A percentile compares a stretch with the other conserved stretches of the same genome.
These are phyloP conservation scores for Diatrype stigma DNA, from an alignment of 2,329 filamentous ascomycete genomes.

Conservation along the genomic window DNA sequence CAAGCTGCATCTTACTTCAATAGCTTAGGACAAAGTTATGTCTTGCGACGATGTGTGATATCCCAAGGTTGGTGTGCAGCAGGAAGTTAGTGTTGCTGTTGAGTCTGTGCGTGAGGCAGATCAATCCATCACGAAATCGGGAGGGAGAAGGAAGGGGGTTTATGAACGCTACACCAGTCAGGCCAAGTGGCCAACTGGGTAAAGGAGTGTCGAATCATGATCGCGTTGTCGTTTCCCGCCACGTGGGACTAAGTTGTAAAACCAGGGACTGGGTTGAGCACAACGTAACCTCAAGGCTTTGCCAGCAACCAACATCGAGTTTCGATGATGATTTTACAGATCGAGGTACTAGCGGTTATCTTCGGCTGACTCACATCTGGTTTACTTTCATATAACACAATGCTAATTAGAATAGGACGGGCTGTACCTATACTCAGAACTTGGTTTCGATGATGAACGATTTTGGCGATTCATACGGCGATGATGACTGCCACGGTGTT, in stretches of 20 bases:
- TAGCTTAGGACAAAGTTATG: no score
- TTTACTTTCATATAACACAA: neutral
- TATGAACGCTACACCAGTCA: neutral
- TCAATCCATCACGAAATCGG: neutral
- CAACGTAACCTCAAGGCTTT: no score
- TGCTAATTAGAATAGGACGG: neutral
- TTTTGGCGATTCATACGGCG: no score
- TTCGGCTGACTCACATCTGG: neutral
- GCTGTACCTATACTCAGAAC: neutral
- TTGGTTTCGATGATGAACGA: no score
- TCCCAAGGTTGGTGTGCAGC: neutral
- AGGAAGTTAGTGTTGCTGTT: neutral
- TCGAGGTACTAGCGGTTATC: neutral
- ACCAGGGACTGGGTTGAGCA: neutral
- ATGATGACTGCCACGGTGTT: no score
- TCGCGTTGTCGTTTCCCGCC: neutral
- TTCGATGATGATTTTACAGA: neutral
- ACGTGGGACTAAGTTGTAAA: neutral
- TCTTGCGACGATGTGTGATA: conserved; percentile 2
- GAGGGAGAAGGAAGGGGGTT: neutral
- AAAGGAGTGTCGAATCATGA: neutral
- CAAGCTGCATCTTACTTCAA: conserved; percentile 25
- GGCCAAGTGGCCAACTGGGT: neutral
- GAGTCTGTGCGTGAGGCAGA: neutral
- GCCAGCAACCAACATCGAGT: neutral